Conservation (phyloP, 2,329 filamentous ascomycete genomes). For the Dactylella cylindrospora region DNA sequence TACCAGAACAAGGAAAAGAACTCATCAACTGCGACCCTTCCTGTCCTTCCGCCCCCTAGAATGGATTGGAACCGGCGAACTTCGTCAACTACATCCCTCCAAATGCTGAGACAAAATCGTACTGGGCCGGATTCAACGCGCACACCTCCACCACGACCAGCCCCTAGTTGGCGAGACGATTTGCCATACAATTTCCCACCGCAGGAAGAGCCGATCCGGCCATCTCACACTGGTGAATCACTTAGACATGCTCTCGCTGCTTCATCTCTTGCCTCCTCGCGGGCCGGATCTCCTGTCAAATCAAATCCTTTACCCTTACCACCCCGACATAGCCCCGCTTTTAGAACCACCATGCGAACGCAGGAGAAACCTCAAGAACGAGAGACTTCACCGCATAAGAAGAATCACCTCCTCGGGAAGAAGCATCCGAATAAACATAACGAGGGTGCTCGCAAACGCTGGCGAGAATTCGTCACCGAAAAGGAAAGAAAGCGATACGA, state of each 20-base stretch:
- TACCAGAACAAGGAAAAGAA: constrained; percentile 22
- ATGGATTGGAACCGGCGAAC: neutral
- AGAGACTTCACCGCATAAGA: constrained; percentile 23
- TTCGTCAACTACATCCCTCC: constrained; percentile 10
- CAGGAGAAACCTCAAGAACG: constrained; percentile 21
- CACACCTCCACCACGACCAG: constrained; percentile 1
- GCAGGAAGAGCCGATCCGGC: constrained; percentile 22
- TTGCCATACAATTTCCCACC: constrained; percentile 6
- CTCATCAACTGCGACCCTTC: constrained; percentile 1
- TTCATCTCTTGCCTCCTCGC: constrained; percentile 36
- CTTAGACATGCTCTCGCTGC: constrained; percentile 23
- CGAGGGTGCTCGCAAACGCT: constrained; percentile 72
- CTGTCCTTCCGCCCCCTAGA: constrained; percentile 1
- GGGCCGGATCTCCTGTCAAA: constrained; percentile 34
- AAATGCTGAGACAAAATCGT: constrained; percentile 9
- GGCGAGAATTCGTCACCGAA: constrained; percentile 72
- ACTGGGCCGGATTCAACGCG: constrained; percentile 33
- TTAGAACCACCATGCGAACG: constrained; percentile 39
- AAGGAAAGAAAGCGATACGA: constrained; percentile 78
- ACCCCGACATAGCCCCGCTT: constrained; percentile 10
- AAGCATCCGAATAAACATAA: constrained; percentile 73
- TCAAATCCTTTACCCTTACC: constrained; percentile 36
- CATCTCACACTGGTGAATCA: constrained; percentile 32
- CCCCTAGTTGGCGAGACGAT: constrained; percentile 34
- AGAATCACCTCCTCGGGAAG: constrained; percentile 57